phyloP scores from a whole-genome alignment of 176 grass and related monocot species.

The Oryza meridionalis region DNA sequence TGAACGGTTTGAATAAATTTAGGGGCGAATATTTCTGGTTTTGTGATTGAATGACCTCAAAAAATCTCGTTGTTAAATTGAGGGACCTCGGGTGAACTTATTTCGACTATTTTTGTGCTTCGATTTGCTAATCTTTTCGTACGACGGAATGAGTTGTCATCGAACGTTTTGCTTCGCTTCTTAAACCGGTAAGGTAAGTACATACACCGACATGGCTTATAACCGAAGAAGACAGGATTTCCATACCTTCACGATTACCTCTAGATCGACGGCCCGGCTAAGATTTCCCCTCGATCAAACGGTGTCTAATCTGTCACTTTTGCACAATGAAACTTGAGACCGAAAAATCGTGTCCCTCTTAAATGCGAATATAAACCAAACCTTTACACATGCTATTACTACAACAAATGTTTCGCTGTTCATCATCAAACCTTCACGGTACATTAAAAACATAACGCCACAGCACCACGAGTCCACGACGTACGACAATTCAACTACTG shows the following conservation, averaged over 20 bases:
- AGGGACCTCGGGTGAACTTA: too few relatives aligned
- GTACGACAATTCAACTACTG: neutral
- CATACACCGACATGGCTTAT: neutral
- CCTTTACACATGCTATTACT: neutral
- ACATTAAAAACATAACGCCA: too few relatives aligned
- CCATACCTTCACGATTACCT: neutral
- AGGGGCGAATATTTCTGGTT: too few relatives aligned
- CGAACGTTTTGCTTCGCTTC: conserved; percentile 44
- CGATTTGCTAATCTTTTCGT: neutral
- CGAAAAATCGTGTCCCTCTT: neutral
- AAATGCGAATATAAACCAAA: neutral
- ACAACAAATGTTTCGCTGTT: neutral
- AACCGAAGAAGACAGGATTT: neutral
- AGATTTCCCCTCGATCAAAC: neutral
- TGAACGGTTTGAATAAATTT: too few relatives aligned
- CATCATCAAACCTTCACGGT: neutral
- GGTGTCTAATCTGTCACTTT: neutral
- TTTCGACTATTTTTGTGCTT: neutral
- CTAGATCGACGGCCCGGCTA: neutral
- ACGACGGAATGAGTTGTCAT: neutral
- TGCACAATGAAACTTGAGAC: neutral
- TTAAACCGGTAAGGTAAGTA: conserved; percentile 2
- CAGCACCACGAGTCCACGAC: too few relatives aligned
- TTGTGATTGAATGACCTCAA: too few relatives aligned
- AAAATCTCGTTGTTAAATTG: too few relatives aligned